Percentiles rank a stretch among this genome's conserved stretches.
These are phyloP conservation scores for Alternaria postmessia DNA, from an alignment of 2,329 filamentous ascomycete species.

Conservation along the genomic window DNA sequence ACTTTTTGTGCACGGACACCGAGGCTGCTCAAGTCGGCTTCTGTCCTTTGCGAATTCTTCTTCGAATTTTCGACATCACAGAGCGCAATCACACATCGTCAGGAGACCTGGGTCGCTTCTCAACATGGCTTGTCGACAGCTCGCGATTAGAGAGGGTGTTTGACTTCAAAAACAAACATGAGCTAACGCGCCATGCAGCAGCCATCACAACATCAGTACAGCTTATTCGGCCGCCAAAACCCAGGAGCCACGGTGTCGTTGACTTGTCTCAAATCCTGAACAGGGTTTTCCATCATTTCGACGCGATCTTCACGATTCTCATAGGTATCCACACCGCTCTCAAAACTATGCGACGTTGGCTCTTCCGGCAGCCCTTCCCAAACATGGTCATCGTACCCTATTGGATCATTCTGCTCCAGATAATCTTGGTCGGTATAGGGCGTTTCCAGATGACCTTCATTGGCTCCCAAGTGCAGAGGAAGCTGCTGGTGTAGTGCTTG, in stretches of 20 bases:
- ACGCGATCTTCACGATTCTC: not conserved
- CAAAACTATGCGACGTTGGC: not conserved
- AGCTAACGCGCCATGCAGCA: not conserved
- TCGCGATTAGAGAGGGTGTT: not conserved
- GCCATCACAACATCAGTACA: constrained; percentile 50
- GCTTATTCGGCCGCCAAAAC: constrained; percentile 57
- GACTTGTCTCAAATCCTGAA: constrained; percentile 7
- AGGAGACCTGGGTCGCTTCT: not conserved
- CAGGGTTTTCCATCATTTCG: constrained; percentile 1
- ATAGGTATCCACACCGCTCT: not conserved
- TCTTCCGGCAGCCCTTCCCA: constrained; percentile 10
- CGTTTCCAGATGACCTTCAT: not conserved
- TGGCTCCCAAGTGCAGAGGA: not conserved
- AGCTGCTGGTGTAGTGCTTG: constrained; percentile 29
- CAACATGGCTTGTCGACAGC: not conserved
- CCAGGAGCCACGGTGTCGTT: constrained; percentile 33
- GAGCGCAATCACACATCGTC: not conserved
- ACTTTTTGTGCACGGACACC: constrained; percentile 22
- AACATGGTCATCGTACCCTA: not conserved
- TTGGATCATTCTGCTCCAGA: constrained; percentile 1
- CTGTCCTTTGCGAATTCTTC: not conserved
- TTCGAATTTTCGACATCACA: not conserved
- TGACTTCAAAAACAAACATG: not conserved
- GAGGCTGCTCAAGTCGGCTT: not conserved
- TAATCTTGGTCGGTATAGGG: not conserved